phyloP scores from a whole-genome alignment of 352 stramenopile species.

The Pythium phragmiticola region DNA sequence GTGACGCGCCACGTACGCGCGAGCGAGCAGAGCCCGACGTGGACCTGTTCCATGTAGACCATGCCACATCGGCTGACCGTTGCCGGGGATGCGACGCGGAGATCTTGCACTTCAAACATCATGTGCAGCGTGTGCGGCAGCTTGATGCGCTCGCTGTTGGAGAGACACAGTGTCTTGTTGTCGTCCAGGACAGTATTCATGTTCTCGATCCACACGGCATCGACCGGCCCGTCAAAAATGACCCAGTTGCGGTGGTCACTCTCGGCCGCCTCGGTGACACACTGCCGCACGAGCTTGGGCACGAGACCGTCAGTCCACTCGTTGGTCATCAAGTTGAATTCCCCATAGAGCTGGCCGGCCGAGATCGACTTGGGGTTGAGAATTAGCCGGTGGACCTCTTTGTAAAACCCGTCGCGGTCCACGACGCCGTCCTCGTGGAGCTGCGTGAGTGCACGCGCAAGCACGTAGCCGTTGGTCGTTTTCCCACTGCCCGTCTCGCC shows the following conservation, averaged over 20 bases:
- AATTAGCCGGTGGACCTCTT: slow-evolving; percentile 83
- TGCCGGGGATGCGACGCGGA: slow-evolving; percentile 85
- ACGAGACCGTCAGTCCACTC: slow-evolving; percentile 94
- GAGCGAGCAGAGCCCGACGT: slow-evolving; percentile 74
- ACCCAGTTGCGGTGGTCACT: slow-evolving; percentile 89
- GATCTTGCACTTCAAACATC: slow-evolving; percentile 93
- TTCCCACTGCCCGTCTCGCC: slow-evolving; percentile 90
- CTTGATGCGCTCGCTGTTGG: slow-evolving; percentile 89
- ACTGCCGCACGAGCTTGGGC: slow-evolving; percentile 91
- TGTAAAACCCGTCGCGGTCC: slow-evolving; percentile 86
- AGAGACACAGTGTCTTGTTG: slow-evolving; percentile 86
- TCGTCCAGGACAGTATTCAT: slow-evolving; percentile 91
- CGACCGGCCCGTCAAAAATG: slow-evolving; percentile 88
- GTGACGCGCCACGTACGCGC: slow-evolving; percentile 76
- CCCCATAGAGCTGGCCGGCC: slow-evolving; percentile 93
- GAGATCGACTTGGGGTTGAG: slow-evolving; percentile 96
- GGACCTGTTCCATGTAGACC: slow-evolving; percentile 92
- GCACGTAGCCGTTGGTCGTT: slow-evolving; percentile 78
- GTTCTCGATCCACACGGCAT: slow-evolving; percentile 93
- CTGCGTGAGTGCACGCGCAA: slow-evolving; percentile 69
- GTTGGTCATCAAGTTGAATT: slow-evolving; percentile 93
- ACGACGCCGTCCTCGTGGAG: slow-evolving; percentile 77
- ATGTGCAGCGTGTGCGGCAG: slow-evolving; percentile 86
- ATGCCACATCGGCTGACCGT: slow-evolving; percentile 90
- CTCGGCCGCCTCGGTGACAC: slow-evolving; percentile 73